Evolutionary conservation across 306 rosid genomes (phyloP).

Genomic region (Quercus rubra): DNA sequence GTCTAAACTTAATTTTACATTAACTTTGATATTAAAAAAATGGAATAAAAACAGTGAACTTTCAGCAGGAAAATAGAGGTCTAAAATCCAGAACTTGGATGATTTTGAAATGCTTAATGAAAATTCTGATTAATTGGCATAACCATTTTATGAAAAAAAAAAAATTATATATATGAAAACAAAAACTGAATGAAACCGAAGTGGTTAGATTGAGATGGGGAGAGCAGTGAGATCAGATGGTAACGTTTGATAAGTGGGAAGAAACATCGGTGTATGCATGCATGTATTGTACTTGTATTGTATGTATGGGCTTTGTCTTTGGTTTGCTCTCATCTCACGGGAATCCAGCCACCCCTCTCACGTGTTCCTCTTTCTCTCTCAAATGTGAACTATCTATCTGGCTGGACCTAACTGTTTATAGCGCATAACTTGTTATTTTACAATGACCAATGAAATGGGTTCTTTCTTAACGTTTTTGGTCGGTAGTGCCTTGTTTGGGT

Average conservation of each 20-base stretch:
- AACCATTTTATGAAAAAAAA: neutral
- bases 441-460: constrained; percentile 11
- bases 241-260: constrained; percentile 13
- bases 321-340: constrained; percentile 73
- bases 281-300: neutral
- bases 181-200: neutral
- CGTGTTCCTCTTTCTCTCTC: constrained; percentile 43
- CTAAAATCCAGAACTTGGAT: no score
- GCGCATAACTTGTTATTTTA: constrained; percentile 15
- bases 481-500: constrained; percentile 33
- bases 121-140: neutral
- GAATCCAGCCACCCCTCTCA: constrained; percentile 66
- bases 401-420: constrained; percentile 24
- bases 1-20: no score
- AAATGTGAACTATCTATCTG: neutral
- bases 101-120: neutral
- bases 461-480: constrained; percentile 24
- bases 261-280: constrained; percentile 1
- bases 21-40: no score
- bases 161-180: neutral
- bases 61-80: no score
- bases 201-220: constrained; percentile 21
- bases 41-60: no score
- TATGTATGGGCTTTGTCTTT: constrained; percentile 19
- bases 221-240: constrained; percentile 28